phyloP scores from a whole-genome alignment of 2,329 filamentous ascomycete genomes.

The Westerdykella sp. region DNA sequence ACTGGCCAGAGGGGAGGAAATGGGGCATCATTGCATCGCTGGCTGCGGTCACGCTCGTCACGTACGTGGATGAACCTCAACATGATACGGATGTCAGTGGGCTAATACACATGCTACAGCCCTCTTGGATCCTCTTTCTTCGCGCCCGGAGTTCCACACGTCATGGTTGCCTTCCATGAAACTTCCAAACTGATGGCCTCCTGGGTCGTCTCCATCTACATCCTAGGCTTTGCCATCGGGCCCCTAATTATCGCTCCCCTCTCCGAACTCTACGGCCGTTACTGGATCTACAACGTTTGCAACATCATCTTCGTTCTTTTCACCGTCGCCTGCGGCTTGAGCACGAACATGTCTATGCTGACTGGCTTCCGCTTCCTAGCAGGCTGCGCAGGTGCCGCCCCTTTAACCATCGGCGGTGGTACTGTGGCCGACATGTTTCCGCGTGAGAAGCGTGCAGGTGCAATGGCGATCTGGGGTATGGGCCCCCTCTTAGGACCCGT shows the following conservation, averaged over 20 bases:
- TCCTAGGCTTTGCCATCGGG: slow-evolving; percentile 36
- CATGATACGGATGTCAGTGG: background rate
- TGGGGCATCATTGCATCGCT: slow-evolving; percentile 33
- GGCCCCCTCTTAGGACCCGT: slow-evolving; percentile 36
- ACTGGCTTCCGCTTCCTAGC: slow-evolving; percentile 35
- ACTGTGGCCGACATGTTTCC: slow-evolving; percentile 35
- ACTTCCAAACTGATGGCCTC: slow-evolving; percentile 27
- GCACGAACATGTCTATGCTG: slow-evolving; percentile 32
- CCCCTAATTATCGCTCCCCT: slow-evolving; percentile 35
- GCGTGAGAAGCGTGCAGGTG: slow-evolving; percentile 27
- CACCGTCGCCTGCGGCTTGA: slow-evolving; percentile 40
- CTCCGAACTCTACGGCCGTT: slow-evolving; percentile 33
- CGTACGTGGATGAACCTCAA: slow-evolving; percentile 12
- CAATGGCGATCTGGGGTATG: slow-evolving; percentile 34
- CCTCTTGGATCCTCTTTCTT: slow-evolving; percentile 37
- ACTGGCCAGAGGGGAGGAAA: slow-evolving; percentile 34
- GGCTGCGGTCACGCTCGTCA: slow-evolving; percentile 34
- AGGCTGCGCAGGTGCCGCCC: slow-evolving; percentile 29
- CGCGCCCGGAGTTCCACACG: slow-evolving; percentile 13
- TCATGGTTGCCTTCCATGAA: slow-evolving; percentile 29
- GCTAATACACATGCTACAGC: background rate
- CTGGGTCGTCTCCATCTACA: slow-evolving; percentile 36
- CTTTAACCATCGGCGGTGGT: slow-evolving; percentile 32
- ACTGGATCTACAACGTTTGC: slow-evolving; percentile 27
- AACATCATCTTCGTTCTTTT: slow-evolving; percentile 49